Evolutionary conservation across 2,329 filamentous ascomycete genomes (phyloP).

Genomic region (Aspergillus fumigatus): DNA sequence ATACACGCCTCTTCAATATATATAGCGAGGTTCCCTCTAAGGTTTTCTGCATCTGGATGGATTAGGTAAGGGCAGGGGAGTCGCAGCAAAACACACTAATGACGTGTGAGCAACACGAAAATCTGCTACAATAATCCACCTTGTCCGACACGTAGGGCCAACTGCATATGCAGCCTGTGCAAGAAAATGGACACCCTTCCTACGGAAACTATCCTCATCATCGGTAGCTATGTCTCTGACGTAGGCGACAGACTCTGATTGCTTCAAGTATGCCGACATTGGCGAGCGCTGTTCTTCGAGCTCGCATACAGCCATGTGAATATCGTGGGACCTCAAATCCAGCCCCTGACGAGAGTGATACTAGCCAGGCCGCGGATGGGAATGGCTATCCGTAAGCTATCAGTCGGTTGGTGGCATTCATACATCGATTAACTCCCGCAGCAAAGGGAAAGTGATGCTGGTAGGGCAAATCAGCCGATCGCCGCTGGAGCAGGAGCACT

Average conservation of each 20-base stretch:
- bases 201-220: constrained; percentile 1
- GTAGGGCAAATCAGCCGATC: not conserved
- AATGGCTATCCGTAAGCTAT: not conserved
- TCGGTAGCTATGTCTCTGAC: not conserved
- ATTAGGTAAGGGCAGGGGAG: too few relatives aligned
- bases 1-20: too few relatives aligned
- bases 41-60: too few relatives aligned
- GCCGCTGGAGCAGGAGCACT: not conserved
- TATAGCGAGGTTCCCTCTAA: too few relatives aligned
- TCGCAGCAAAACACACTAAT: too few relatives aligned
- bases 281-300: not conserved
- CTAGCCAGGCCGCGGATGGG: constrained; percentile 1
- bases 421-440: not conserved
- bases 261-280: constrained; percentile 4
- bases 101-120: not conserved
- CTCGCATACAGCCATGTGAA: not conserved
- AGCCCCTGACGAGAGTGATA: not conserved
- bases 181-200: not conserved
- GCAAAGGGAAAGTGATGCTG: not conserved
- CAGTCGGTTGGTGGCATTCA: not conserved
- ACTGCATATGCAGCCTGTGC: too few relatives aligned
- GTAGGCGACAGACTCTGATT: not conserved
- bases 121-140: not conserved
- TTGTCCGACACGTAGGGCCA: not conserved
- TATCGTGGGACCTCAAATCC: not conserved